Base-by-base conservation (phyloP, 495 filamentous ascomycete genomes). In the Aspergillus sparsus region DNA sequence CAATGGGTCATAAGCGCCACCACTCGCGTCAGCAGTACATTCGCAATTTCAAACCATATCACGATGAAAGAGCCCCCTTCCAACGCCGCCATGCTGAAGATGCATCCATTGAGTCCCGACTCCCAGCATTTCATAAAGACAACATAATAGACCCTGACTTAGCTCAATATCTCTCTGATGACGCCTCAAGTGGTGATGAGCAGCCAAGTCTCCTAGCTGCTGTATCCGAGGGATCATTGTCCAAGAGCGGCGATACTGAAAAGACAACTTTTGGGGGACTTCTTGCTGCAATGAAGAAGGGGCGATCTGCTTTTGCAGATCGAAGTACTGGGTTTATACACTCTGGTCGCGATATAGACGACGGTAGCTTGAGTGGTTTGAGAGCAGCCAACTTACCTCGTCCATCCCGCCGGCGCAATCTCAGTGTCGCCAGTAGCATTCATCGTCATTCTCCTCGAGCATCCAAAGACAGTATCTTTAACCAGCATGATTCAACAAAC, bases 71-170 rank as follows among this genome's bases (percentile, higher is more conserved):
- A 60, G 95, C 91, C 5, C 95, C 95, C 2, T 99, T 98, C 66
- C 92, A 96, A 61, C 87, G 88, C 49, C 85, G 87, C 37, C 77
- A 83, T 49, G 71, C 64, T 16, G 85, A 87, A 54, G 90, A 96
- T 50, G 76, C 84, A 32, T 73, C 77, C 15, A 81, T 78, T 51
- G 86, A 85, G 55, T 78, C 83, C n/a, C 83, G 85, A 12, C 80
- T 97, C 7, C 88, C 93, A 36, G 91, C 93, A 32, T 98, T 98
- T 65, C 95, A 98, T 67, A 91, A 91, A 64, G 95, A 99, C 68
- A 97, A 91, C 66, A 96, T 99, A 63, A 98, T 98, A 68, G 95
- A 99, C 66, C 93, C 95, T 4, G 95, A 98, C 66, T 78, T 98
- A 13, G 93, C 92, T 2, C 90, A 92, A 32, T 98, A 93, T 74